Base-by-base conservation (phyloP, 305 asterid genomes). In the Plantago lanceolata region DNA sequence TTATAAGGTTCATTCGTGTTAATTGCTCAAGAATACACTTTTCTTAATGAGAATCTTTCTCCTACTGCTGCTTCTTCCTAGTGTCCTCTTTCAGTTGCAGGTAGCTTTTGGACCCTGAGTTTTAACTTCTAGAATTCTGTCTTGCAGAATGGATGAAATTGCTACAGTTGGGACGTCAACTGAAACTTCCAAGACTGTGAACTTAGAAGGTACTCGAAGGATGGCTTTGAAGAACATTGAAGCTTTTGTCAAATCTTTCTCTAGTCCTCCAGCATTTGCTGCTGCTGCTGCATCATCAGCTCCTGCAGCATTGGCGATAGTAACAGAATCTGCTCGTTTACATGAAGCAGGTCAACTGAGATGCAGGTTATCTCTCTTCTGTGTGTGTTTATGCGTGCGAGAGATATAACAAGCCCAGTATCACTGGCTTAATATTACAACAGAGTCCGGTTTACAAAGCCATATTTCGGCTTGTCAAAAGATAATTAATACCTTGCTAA, bases 301-400 rank as follows among this genome's bases (percentile, higher is more conserved):
- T 71, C 88, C 94, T 67, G 83, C 95, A 54, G 87, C 95, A 59
- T 64, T 89, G 69, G 31, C 85, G 53, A 96, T 80, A 76, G 81
- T 92, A 31, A 82, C 93, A 9, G 98, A 92, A 75, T 76, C 86
- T 29, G 89, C 95, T 50, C 91, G 94, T 5, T 89, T 92, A 76
- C 93, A 78, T 54, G 97, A 92, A 82, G 97, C 96, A 3, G 95
- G 97, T 24, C 98, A 92, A 82, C 91, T 92, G 19, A 82, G 97
- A 85, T 92, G 98, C 98, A 92, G 98, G 98, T 88, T 57, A 59
- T 17, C 77, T 65, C 74, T 65, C 77, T 61, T 65, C 51, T 26
- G 35, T 63, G 54, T 57, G 44, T 44, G 24, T 19, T 16, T 37
- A 18, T 58, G 7, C 33, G 19, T 18, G 19, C 16, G 37, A 17